Conservation (phyloP, 1,284 basidiomycete species). For the Heliocybe sulcata region DNA sequence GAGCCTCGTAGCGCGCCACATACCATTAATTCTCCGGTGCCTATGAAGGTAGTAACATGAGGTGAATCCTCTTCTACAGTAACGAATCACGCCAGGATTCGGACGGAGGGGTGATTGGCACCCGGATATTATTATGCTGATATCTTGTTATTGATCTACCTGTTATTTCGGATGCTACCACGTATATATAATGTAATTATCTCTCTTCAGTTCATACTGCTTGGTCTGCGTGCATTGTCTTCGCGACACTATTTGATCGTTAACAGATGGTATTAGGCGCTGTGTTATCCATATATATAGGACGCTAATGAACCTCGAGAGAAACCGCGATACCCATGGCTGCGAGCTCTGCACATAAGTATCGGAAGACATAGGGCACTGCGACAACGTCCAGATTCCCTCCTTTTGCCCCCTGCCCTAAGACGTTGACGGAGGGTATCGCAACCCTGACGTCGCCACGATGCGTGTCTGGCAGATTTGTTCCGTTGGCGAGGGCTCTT, state of each 20-base stretch:
- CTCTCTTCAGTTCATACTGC: not conserved
- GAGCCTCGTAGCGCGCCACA: not conserved
- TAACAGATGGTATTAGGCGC: not conserved
- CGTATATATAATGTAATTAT: not conserved
- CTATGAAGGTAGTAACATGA: not conserved
- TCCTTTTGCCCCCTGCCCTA: conserved; percentile 52
- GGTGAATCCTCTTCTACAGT: not conserved
- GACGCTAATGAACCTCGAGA: conserved; percentile 44
- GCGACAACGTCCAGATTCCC: conserved; percentile 90
- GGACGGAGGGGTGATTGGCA: not conserved
- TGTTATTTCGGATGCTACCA: not conserved
- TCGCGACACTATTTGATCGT: not conserved
- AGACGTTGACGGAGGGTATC: conserved; percentile 58
- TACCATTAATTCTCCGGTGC: not conserved
- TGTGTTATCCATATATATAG: not conserved
- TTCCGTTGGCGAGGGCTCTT: conserved; percentile 42
- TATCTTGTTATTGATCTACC: not conserved
- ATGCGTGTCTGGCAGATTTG: conserved; percentile 27
- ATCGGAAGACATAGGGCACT: conserved; percentile 92
- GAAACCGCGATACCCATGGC: conserved; percentile 85
- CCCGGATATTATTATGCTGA: not conserved
- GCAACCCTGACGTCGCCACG: conserved; percentile 50
- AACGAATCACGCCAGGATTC: not conserved
- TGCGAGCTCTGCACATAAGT: conserved; percentile 80
- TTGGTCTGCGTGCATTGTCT: no score